Conservation (phyloP, 1,284 basidiomycete species). For the Tilletia caries region DNA sequence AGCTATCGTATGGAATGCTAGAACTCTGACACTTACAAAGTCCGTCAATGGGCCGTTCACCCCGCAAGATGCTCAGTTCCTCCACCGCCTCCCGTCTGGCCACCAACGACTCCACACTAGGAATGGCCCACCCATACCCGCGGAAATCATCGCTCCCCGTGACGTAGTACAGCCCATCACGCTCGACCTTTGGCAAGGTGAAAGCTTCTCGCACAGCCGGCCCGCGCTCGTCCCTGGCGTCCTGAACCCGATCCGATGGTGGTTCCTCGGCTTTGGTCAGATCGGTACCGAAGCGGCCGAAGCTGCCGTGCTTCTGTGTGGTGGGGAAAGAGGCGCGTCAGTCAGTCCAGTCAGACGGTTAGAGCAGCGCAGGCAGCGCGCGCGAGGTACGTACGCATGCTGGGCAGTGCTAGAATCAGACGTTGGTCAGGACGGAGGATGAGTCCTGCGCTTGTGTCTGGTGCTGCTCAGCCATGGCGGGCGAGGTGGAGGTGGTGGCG, state of each 20-base stretch:
- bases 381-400: too few species aligned
- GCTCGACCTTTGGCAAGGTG: background rate
- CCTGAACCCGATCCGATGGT: background rate
- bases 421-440: too few species aligned
- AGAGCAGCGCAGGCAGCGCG: too few species aligned
- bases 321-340: too few species aligned
- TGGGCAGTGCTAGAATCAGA: too few species aligned
- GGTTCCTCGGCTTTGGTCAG: background rate
- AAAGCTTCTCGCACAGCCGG: background rate
- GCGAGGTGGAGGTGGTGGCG: too few species aligned
- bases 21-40: background rate
- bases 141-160: background rate
- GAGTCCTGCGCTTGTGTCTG: too few species aligned
- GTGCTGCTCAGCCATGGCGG: too few species aligned
- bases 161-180: background rate
- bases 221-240: background rate
- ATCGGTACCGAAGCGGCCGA: background rate
- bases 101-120: background rate
- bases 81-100: background rate
- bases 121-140: background rate
- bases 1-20: too few species aligned
- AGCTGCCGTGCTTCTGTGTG: conserved; percentile 7
- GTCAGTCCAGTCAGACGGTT: too few species aligned
- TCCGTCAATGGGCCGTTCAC: background rate
- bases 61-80: background rate